Conservation (phyloP, 371 early-diverging fungal species). For the Mortierella sp. region DNA sequence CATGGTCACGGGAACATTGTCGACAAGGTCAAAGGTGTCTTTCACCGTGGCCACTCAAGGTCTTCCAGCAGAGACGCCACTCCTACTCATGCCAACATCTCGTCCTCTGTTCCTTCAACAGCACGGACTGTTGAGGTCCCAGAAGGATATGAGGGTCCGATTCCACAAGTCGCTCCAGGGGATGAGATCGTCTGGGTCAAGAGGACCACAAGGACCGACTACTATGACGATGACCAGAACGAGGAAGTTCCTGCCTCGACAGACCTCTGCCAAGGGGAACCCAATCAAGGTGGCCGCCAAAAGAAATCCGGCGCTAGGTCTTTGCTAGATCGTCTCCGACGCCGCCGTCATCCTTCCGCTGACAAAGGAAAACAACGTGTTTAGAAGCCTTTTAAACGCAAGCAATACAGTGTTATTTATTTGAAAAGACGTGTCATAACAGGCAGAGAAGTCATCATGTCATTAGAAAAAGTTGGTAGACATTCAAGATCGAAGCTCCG, state of each 20-base stretch:
- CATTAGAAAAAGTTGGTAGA: too few relatives aligned
- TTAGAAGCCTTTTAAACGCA: too few relatives aligned
- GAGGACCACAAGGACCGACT: conserved; percentile 18
- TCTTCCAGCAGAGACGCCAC: too few relatives aligned
- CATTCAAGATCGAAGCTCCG: too few relatives aligned
- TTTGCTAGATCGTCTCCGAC: conserved; percentile 19
- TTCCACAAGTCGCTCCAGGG: conserved; percentile 21
- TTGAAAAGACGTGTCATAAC: too few relatives aligned
- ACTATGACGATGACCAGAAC: conserved; percentile 14
- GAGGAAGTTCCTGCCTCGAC: not conserved
- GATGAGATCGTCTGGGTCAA: conserved; percentile 37
- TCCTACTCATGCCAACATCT: not conserved
- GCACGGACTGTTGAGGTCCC: not conserved
- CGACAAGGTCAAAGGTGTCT: conserved; percentile 14
- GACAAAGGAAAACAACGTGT: conserved; percentile 38
- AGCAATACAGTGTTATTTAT: too few relatives aligned
- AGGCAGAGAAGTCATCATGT: too few relatives aligned
- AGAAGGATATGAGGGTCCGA: conserved; percentile 8
- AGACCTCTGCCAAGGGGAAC: not conserved
- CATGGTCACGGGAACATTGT: conserved; percentile 1
- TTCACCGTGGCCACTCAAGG: conserved; percentile 10
- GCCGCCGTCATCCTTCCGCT: conserved; percentile 4
- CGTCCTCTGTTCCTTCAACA: not conserved
- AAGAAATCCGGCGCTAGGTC: not conserved
- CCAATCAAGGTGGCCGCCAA: conserved; percentile 1